These are phyloP conservation scores for Phytophthora foliorum DNA, from an alignment of 352 stramenopile genomes.

Conservation along the genomic window DNA sequence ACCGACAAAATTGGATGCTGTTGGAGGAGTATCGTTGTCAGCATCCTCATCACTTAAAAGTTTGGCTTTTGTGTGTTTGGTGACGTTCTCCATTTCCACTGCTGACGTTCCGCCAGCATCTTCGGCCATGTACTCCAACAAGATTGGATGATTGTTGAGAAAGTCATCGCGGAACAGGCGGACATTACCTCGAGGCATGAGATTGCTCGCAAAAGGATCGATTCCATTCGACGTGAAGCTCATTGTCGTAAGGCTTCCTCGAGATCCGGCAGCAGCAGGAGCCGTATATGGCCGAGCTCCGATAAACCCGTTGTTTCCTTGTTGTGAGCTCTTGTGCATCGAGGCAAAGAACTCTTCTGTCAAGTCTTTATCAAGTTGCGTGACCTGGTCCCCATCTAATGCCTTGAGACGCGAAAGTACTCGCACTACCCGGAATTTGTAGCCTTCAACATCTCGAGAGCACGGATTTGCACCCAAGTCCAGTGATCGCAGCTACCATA, in stretches of 20 bases:
- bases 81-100: conserved; percentile 16
- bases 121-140: conserved; percentile 84
- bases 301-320: conserved; percentile 27
- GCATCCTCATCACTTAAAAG: conserved; percentile 7
- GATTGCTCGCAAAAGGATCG: conserved; percentile 62
- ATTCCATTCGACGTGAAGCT: conserved; percentile 25
- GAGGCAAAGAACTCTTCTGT: conserved; percentile 65
- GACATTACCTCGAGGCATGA: conserved; percentile 82
- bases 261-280: conserved; percentile 20
- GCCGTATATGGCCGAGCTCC: conserved; percentile 52
- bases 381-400: conserved; percentile 80
- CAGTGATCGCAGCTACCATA: conserved; percentile 63
- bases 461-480: conserved; percentile 85
- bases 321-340: conserved; percentile 8
- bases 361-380: conserved; percentile 78
- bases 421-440: conserved; percentile 81
- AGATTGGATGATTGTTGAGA: conserved; percentile 85
- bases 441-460: conserved; percentile 62
- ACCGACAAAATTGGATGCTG: conserved; percentile 56
- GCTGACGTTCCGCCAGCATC: conserved; percentile 33
- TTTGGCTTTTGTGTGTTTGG: conserved; percentile 14
- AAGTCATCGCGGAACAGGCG: conserved; percentile 89
- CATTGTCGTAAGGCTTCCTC: conserved; percentile 13
- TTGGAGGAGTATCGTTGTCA: conserved; percentile 5
- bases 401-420: conserved; percentile 69